A percentile compares a stretch with the other conserved stretches of the same genome.
phyloP scores from a whole-genome alignment of 2,329 filamentous ascomycete genomes.

The Tolypocladium capitatum region DNA sequence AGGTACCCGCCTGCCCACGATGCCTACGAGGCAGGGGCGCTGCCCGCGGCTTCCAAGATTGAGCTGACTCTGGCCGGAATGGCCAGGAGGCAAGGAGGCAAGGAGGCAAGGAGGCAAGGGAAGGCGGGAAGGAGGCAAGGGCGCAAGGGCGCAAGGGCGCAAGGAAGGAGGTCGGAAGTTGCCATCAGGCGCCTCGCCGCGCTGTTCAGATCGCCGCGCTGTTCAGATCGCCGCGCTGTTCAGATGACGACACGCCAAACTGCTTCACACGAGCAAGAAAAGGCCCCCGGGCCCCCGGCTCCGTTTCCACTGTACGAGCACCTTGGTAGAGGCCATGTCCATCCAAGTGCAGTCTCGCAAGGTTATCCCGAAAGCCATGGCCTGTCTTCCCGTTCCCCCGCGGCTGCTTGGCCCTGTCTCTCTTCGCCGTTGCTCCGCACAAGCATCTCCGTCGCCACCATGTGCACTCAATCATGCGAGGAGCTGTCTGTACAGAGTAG shows the following conservation, averaged over 20 bases:
- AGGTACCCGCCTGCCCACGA: background rate
- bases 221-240: too few species aligned
- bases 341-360: background rate
- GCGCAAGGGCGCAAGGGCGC: too few species aligned
- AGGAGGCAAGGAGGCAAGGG: too few species aligned
- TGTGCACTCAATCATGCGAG: background rate
- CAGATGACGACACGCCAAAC: background rate
- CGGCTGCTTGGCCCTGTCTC: background rate
- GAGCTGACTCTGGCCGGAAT: background rate
- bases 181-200: too few species aligned
- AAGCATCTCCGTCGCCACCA: background rate
- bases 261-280: background rate
- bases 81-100: background rate
- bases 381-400: background rate
- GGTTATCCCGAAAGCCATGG: background rate
- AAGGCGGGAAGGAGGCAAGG: too few species aligned
- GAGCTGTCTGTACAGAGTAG: background rate
- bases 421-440: background rate
- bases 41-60: background rate
- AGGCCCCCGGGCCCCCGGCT: background rate
- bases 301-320: background rate
- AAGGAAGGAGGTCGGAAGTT: too few species aligned
- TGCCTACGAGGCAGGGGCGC: background rate
- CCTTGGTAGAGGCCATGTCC: background rate
- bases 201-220: too few species aligned